Percentiles rank a stretch among this genome's conserved stretches.
phyloP scores from a whole-genome alignment of 768 basidiomycete genomes.

The Kwoniella pini region DNA sequence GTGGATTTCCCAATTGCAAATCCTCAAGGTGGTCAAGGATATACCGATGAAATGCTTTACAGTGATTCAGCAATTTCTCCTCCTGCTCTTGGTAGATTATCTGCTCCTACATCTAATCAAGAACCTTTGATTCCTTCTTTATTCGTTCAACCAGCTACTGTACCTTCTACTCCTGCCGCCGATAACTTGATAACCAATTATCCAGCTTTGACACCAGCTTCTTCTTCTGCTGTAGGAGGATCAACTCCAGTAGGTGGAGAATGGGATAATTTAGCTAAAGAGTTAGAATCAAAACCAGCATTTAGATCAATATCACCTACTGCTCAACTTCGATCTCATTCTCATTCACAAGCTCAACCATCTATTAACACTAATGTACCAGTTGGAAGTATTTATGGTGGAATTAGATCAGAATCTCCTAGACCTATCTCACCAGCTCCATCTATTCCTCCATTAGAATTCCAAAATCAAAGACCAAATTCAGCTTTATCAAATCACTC shows the following conservation, averaged over 20 bases:
- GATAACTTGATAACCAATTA: conserved; percentile 17
- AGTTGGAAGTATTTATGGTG: neutral
- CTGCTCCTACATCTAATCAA: conserved; percentile 24
- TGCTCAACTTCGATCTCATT: conserved; percentile 41
- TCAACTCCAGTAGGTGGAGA: conserved; percentile 20
- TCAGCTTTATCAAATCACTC: neutral
- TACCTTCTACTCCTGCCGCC: conserved; percentile 38
- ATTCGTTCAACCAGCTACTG: conserved; percentile 41
- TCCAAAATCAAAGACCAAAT: conserved; percentile 17
- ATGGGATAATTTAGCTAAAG: conserved; percentile 38
- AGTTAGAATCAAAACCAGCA: conserved; percentile 39
- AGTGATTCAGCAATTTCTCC: conserved; percentile 2
- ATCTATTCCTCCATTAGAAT: conserved; percentile 37
- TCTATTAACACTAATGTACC: neutral
- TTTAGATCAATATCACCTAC: conserved; percentile 50
- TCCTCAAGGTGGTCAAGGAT: conserved; percentile 7
- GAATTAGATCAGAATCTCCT: conserved; percentile 9
- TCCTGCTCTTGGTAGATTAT: conserved; percentile 4
- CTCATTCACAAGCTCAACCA: conserved; percentile 15
- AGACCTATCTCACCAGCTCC: conserved; percentile 17
- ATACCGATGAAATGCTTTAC: conserved; percentile 12
- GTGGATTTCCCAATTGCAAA: conserved; percentile 16
- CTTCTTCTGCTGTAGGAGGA: conserved; percentile 13
- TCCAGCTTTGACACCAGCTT: conserved; percentile 29
- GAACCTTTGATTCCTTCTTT: conserved; percentile 31